Evolutionary conservation across 495 filamentous ascomycete species (phyloP).

Genomic region (Hypoxylon fragiforme): DNA sequence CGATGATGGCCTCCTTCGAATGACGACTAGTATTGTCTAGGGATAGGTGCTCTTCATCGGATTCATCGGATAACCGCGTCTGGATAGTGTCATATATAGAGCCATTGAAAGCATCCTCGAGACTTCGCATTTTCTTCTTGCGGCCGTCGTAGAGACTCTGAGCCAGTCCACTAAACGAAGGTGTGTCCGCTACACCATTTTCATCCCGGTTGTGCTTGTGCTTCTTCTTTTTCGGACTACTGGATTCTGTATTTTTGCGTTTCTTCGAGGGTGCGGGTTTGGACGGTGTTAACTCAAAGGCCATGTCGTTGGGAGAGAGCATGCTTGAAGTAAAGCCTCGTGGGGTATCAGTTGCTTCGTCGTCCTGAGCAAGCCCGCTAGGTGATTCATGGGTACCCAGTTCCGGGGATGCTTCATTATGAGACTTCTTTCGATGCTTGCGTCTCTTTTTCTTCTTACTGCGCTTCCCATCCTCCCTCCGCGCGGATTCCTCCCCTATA

Average conservation of each 20-base stretch:
- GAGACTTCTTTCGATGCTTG: neutral
- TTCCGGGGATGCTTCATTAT: conserved; percentile 8
- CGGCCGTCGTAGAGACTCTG: conserved; percentile 26
- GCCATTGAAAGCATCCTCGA: neutral
- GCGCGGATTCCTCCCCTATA: neutral
- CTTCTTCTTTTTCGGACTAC: conserved; percentile 18
- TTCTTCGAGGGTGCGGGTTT: conserved; percentile 9
- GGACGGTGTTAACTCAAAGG: neutral
- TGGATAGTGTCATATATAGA: neutral
- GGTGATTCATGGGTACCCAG: conserved; percentile 3
- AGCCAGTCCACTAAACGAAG: conserved; percentile 22
- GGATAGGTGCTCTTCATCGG: neutral
- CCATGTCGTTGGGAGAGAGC: neutral
- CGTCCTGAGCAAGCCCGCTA: neutral
- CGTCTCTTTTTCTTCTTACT: neutral
- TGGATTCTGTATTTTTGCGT: conserved; percentile 3
- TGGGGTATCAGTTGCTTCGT: neutral
- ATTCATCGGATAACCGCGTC: neutral
- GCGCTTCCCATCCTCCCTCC: neutral
- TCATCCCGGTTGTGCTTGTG: conserved; percentile 12
- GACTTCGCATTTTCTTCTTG: neutral
- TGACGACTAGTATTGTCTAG: neutral
- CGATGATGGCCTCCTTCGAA: neutral
- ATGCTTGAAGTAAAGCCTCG: neutral
- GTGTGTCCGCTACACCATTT: neutral